Evolutionary conservation across 345 rosid species (phyloP).

Genomic region (Lumnitzera racemosa): DNA sequence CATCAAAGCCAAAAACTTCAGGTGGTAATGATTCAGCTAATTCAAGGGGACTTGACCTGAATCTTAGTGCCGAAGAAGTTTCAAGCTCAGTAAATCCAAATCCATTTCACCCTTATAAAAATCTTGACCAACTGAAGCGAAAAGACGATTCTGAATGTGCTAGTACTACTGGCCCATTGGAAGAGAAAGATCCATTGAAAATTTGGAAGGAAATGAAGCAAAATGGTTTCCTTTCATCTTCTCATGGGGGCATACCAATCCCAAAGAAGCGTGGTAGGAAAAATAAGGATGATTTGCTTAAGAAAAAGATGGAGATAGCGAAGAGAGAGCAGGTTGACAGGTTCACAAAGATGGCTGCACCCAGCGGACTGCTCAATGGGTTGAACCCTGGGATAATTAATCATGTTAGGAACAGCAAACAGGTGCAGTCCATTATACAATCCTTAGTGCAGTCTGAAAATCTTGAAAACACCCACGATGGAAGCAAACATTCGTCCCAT

Average conservation of each 20-base stretch:
- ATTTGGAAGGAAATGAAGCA: constrained; percentile 87
- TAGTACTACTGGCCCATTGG: constrained; percentile 44
- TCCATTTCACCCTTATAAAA: constrained; percentile 23
- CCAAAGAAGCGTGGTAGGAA: constrained; percentile 70
- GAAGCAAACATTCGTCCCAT: constrained; percentile 21
- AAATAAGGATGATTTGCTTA: constrained; percentile 40
- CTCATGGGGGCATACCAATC: constrained; percentile 51
- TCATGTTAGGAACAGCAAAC: constrained; percentile 79
- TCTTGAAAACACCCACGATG: constrained; percentile 17
- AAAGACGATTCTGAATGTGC: constrained; percentile 63
- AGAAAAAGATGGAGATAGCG: constrained; percentile 63
- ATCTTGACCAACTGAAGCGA: constrained; percentile 16
- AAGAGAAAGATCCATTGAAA: constrained; percentile 54
- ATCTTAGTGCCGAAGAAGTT: constrained; percentile 47
- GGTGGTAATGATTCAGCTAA: constrained; percentile 15
- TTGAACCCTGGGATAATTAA: constrained; percentile 91
- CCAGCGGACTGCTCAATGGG: constrained; percentile 81
- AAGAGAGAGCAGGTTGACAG: constrained; percentile 74
- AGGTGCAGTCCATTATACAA: constrained; percentile 87
- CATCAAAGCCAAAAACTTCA: constrained; percentile 15
- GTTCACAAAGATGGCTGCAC: constrained; percentile 77
- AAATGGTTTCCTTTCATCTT: constrained; percentile 73
- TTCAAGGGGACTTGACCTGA: constrained; percentile 31
- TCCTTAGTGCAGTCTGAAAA: constrained; percentile 61
- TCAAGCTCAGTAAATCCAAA: constrained; percentile 42